phyloP scores from a whole-genome alignment of 345 rosid species.

The Citrus hindsii region DNA sequence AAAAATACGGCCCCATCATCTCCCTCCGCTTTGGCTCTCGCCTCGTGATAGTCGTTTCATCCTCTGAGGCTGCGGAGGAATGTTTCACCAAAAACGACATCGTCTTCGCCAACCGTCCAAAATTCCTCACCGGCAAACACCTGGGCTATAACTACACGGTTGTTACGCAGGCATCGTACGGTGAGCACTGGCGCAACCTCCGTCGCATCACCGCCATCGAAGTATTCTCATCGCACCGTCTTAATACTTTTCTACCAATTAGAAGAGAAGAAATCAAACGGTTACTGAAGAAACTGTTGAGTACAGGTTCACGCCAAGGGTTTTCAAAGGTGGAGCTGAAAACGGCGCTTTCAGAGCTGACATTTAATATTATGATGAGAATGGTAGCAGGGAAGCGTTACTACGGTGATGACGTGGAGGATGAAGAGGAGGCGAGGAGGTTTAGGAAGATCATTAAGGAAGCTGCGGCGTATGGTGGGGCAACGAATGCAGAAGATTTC shows the following conservation, averaged over 20 bases:
- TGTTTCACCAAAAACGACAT: constrained; percentile 52
- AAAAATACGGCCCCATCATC: constrained; percentile 39
- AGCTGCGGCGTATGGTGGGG: constrained; percentile 8
- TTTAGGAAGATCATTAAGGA: constrained; percentile 29
- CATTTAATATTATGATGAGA: constrained; percentile 28
- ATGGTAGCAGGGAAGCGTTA: constrained; percentile 60
- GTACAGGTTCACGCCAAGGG: constrained; percentile 10
- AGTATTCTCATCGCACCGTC: constrained; percentile 50
- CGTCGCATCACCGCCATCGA: constrained; percentile 42
- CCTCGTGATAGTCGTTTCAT: constrained; percentile 29
- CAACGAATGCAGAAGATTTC: constrained; percentile 32
- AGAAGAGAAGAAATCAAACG: constrained; percentile 46
- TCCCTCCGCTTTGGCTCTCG: constrained; percentile 41
- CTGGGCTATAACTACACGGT: constrained; percentile 39
- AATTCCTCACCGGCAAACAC: constrained; percentile 24
- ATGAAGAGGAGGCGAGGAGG: constrained; percentile 35
- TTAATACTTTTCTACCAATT: constrained; percentile 24
- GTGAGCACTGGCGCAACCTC: constrained; percentile 71
- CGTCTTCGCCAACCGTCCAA: constrained; percentile 43
- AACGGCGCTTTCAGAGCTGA: constrained; percentile 31
- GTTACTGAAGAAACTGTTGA: constrained; percentile 31
- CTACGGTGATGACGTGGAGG: constrained; percentile 39
- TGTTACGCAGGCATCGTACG: constrained; percentile 36
- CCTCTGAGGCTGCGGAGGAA: constrained; percentile 34
- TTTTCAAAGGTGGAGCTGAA: constrained; percentile 40